These are phyloP conservation scores for Medicago ruthenica DNA, from an alignment of 306 rosid species.

Conservation along the genomic window DNA sequence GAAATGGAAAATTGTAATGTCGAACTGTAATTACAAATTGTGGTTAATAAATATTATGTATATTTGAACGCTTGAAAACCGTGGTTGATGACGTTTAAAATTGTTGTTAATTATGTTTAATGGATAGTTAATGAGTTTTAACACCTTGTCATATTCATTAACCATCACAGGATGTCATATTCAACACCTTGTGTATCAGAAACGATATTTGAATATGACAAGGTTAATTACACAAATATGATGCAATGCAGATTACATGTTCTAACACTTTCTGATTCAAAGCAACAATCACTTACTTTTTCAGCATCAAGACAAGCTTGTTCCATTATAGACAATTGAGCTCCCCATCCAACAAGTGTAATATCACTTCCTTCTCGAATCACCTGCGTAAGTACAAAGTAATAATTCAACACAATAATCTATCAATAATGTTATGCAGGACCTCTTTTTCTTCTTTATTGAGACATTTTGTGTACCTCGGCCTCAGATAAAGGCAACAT, in stretches of 20 bases:
- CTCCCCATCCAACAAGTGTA: constrained; percentile 99
- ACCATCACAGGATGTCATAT: neutral
- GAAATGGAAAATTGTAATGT: neutral
- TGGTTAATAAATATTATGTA: neutral
- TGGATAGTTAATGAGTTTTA: neutral
- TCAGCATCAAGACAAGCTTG: constrained; percentile 94
- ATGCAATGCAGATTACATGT: constrained; percentile 33
- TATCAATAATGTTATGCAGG: constrained; percentile 14
- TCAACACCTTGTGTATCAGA: no score
- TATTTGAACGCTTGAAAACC: neutral
- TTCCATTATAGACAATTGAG: constrained; percentile 86
- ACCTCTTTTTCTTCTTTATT: constrained; percentile 24
- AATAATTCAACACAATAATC: constrained; percentile 4
- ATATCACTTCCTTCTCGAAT: constrained; percentile 81
- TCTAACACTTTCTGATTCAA: constrained; percentile 9
- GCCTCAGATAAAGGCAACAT: constrained; percentile 93
- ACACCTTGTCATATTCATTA: neutral
- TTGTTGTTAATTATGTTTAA: neutral
- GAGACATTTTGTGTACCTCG: constrained; percentile 61
- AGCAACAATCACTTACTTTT: constrained; percentile 56
- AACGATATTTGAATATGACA: no score
- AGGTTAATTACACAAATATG: constrained; percentile 30
- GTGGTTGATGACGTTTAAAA: neutral
- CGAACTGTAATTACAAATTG: neutral
- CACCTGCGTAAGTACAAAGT: constrained; percentile 56